Evolutionary conservation across 352 stramenopile species (phyloP).

Genomic region (Phytophthora capsici): DNA sequence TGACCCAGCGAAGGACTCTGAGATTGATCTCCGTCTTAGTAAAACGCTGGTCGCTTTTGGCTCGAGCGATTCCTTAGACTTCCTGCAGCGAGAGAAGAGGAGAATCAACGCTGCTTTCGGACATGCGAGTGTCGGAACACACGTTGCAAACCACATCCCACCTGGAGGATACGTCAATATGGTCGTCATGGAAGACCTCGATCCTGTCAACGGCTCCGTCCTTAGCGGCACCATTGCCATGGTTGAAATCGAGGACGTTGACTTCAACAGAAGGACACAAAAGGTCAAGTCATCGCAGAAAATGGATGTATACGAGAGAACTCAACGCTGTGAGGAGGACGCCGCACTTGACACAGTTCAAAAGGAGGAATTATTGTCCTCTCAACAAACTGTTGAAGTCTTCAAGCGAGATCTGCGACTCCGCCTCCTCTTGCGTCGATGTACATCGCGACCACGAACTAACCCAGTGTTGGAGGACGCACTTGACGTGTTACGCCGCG

Average conservation of each 20-base stretch:
- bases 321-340: too few species aligned
- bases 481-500: not conserved
- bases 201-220: not conserved
- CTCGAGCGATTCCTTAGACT: not conserved
- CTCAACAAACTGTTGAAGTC: too few species aligned
- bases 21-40: not conserved
- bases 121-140: not conserved
- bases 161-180: slow-evolving; percentile 5
- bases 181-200: slow-evolving; percentile 12
- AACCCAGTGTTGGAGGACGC: not conserved
- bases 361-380: not conserved
- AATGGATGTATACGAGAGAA: not conserved
- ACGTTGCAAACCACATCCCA: not conserved
- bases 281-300: not conserved
- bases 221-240: slow-evolving; percentile 1
- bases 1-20: not conserved
- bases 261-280: not conserved
- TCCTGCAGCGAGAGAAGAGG: not conserved
- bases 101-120: not conserved
- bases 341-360: not conserved
- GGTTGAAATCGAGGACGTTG: slow-evolving; percentile 5
- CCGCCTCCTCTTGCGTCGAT: not conserved
- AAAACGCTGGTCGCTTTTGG: not conserved
- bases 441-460: not conserved
- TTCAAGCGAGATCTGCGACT: not conserved